A percentile compares a stretch with the other conserved stretches of the same genome.
These are phyloP conservation scores for Neospermospora avenae DNA, from an alignment of 2,329 filamentous ascomycete genomes.

Conservation along the genomic window DNA sequence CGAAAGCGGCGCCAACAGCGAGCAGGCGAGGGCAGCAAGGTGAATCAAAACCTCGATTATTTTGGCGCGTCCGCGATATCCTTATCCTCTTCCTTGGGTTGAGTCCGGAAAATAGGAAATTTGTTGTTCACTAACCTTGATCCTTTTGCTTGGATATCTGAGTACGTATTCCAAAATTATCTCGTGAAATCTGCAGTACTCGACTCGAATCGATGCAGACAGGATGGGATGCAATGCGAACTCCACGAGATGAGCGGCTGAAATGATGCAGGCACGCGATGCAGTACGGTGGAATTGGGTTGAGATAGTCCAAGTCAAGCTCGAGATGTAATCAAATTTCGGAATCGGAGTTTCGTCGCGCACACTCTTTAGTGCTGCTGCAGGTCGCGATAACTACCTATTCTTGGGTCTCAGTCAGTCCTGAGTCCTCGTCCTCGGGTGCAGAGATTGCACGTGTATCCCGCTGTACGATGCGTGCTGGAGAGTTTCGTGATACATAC, in stretches of 20 bases:
- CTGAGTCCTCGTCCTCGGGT: constrained; percentile 1
- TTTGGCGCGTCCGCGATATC: no score
- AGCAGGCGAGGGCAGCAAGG: no score
- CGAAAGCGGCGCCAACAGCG: neutral
- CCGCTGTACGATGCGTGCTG: neutral
- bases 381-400: constrained; percentile 11
- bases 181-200: constrained; percentile 4
- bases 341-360: constrained; percentile 16
- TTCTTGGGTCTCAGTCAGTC: neutral
- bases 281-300: neutral
- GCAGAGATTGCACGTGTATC: constrained; percentile 22
- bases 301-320: constrained; percentile 4
- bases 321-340: neutral
- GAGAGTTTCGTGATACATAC: neutral
- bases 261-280: neutral
- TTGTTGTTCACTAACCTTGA: constrained; percentile 6
- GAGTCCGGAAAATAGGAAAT: constrained; percentile 4
- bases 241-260: neutral
- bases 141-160: constrained; percentile 10
- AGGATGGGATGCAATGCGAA: neutral
- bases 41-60: neutral
- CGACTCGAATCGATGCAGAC: neutral
- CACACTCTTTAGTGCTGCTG: constrained; percentile 12
- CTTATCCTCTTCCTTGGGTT: neutral
- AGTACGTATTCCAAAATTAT: neutral